A percentile compares a stretch with the other conserved stretches of the same genome.
Evolutionary conservation across 305 asterid genomes (phyloP).

Genomic region (Coffea humblotiana): DNA sequence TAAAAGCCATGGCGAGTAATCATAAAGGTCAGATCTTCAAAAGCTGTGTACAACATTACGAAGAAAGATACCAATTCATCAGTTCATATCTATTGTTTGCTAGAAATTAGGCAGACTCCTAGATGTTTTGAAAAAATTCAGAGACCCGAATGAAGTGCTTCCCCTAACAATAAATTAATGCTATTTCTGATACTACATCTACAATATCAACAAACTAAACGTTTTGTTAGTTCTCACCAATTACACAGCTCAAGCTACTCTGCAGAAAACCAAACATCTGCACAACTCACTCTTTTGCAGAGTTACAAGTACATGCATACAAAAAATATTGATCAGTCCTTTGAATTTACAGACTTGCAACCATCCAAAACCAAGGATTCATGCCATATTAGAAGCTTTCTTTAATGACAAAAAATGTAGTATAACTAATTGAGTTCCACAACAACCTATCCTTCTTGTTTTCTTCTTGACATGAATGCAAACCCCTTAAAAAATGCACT

Average conservation of each 20-base stretch:
- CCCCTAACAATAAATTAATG: neutral
- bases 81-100: neutral
- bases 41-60: no score
- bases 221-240: neutral
- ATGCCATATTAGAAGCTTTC: neutral
- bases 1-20: neutral
- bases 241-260: neutral
- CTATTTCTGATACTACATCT: neutral
- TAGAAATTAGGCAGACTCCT: neutral
- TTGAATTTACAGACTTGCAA: neutral
- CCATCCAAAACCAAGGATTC: neutral
- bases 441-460: no score
- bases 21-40: neutral
- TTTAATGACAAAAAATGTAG: no score
- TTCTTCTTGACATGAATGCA: no score
- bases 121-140: neutral
- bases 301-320: neutral
- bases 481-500: neutral
- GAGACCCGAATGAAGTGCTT: no score
- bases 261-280: neutral
- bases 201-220: neutral
- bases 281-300: neutral
- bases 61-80: neutral
- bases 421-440: neutral
- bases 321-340: neutral